Evolutionary conservation across 164 flowering plant species (phyloP).

Genomic region (Santalum album): DNA sequence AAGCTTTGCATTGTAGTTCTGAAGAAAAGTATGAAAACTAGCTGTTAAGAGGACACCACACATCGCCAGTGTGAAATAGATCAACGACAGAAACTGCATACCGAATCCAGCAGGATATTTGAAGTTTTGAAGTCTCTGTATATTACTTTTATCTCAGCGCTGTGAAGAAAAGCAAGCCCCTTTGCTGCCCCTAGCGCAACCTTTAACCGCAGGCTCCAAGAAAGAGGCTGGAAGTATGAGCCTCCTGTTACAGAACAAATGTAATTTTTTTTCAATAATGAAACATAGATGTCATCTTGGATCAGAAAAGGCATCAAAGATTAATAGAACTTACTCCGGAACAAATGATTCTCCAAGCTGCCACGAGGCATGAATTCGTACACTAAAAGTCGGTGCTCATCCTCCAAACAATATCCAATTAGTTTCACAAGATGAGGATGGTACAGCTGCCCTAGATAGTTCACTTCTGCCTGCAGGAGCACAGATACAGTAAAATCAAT

Average conservation of each 20-base stretch:
- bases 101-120: conserved; percentile 59
- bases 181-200: conserved; percentile 76
- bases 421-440: conserved; percentile 78
- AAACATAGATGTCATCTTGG: not conserved
- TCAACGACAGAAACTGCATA: conserved; percentile 14
- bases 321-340: conserved; percentile 45
- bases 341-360: conserved; percentile 80
- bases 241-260: conserved; percentile 31
- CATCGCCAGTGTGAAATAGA: too few species aligned
- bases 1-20: conserved; percentile 73
- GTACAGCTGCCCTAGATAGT: conserved; percentile 61
- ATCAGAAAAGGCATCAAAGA: not conserved
- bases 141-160: conserved; percentile 46
- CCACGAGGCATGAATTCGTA: conserved; percentile 84
- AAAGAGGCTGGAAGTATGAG: conserved; percentile 55
- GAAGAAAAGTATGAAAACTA: not conserved
- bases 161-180: conserved; percentile 74
- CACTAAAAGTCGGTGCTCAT: conserved; percentile 68
- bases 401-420: conserved; percentile 74
- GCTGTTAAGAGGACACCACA: not conserved
- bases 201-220: conserved; percentile 63
- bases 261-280: not conserved
- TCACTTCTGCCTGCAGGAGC: conserved; percentile 67
- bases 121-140: conserved; percentile 74
- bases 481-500: not conserved